Evolutionary conservation across 305 asterid genomes (phyloP), one percentile per base, ranked within the genome.

Genomic region (Fraxinus sp.): DNA sequence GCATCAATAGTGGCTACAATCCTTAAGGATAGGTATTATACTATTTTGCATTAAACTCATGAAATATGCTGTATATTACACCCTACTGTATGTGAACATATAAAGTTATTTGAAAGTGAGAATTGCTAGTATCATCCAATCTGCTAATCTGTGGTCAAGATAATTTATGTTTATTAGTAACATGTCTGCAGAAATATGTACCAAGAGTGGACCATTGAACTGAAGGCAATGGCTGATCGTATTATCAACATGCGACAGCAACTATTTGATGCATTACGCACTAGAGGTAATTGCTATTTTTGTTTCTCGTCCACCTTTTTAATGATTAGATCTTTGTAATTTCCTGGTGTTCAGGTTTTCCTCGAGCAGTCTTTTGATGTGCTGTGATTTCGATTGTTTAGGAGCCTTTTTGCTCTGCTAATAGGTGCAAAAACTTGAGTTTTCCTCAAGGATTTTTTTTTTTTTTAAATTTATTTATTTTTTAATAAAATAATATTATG

Each of bases 191-290:
- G 99, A 80, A 83, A 87, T 86, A 59, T 94, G 98, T 96, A 76
- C 86, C 91, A 89, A 41, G 96, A 93, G 83, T 96, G 99, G 99
- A 94, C 97, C 37, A 55, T 92, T 30, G 98, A 96, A 92, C 97
- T 96, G 89, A 94, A 94, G 87, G 96, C 92, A 82, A 96, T 96
- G 99, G 99, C 99, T 75, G 99, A 96, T 86, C 97, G 99, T 52
- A 96, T 96, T 77, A 94, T 94, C 87, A 92, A 84, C 88, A 94
- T 96, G 99, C 98, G 98, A 81, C 91, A 92, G 80, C 89, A 90
- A 79, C 90, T 94, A 73, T 95, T 92, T 90, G 98, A 92, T 83
- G 98, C 99, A 86, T 85, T 96, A 84, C 86, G 87, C 26, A 76
- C 89, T 80, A 87, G 90, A 92, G 98, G 99, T 96, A 86, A 87